These are phyloP conservation scores for Talaromyces sp. DNA, from an alignment of 2,329 filamentous ascomycete species.

Conservation along the genomic window DNA sequence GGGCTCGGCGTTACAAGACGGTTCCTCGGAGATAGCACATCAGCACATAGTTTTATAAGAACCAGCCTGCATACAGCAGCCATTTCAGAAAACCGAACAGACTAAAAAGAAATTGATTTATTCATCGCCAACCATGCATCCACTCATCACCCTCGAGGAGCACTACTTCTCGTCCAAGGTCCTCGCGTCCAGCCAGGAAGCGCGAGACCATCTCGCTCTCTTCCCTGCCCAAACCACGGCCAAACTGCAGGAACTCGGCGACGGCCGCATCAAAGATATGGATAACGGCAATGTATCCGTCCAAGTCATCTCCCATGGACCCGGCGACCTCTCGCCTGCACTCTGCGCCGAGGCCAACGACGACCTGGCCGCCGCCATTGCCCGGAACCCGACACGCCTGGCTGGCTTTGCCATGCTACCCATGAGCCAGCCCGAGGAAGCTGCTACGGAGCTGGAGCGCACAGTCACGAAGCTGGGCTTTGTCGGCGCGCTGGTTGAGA, in stretches of 20 bases:
- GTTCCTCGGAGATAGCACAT: not conserved
- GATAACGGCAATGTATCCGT: constrained; percentile 11
- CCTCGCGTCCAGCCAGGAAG: constrained; percentile 5
- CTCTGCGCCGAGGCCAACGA: constrained; percentile 22
- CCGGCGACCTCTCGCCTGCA: constrained; percentile 7
- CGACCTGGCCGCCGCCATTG: constrained; percentile 24
- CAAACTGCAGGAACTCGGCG: constrained; percentile 11
- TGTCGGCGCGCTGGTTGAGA: constrained; percentile 44
- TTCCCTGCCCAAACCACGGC: constrained; percentile 12
- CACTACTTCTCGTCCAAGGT: constrained; percentile 14
- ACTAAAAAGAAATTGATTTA: not conserved
- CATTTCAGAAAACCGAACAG: not conserved
- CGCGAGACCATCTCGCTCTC: constrained; percentile 12
- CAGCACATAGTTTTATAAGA: not conserved
- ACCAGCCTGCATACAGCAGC: not conserved
- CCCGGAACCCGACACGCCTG: constrained; percentile 30
- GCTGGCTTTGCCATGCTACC: constrained; percentile 41
- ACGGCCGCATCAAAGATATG: constrained; percentile 9
- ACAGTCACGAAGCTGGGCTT: constrained; percentile 42
- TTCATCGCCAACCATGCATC: constrained; percentile 8
- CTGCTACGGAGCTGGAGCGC: constrained; percentile 30
- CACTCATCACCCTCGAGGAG: constrained; percentile 18
- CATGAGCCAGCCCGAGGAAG: constrained; percentile 29
- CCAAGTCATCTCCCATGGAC: constrained; percentile 15
- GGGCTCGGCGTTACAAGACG: not conserved